phyloP scores from a whole-genome alignment of 441 rosid species.

The Jatropha podagrica region DNA sequence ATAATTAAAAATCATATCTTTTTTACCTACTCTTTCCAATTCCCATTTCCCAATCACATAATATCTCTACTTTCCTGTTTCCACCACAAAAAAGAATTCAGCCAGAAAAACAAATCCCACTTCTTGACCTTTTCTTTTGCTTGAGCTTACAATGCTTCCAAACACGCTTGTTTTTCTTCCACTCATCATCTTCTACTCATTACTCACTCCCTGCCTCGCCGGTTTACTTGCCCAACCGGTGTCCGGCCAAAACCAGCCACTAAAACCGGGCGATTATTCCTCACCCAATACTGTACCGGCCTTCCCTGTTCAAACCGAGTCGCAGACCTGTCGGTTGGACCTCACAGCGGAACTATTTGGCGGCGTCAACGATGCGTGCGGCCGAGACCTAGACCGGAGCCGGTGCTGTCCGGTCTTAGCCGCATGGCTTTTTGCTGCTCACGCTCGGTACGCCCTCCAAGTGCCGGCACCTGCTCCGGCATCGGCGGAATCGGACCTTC shows the following conservation, averaged over 20 bases:
- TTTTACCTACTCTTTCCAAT: not conserved
- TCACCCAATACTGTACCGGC: slow-evolving; percentile 77
- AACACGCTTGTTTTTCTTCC: slow-evolving; percentile 23
- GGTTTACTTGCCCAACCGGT: slow-evolving; percentile 63
- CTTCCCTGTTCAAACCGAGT: slow-evolving; percentile 63
- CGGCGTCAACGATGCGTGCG: slow-evolving; percentile 86
- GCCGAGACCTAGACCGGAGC: slow-evolving; percentile 78
- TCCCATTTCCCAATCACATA: not conserved
- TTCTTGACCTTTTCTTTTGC: not conserved
- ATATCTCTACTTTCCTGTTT: no score
- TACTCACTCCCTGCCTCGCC: slow-evolving; percentile 30
- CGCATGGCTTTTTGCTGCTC: slow-evolving; percentile 98
- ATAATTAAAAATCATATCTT: slow-evolving; percentile 9
- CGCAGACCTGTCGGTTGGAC: slow-evolving; percentile 78
- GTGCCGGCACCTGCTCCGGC: slow-evolving; percentile 58
- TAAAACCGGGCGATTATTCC: slow-evolving; percentile 38
- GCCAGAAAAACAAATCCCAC: not conserved
- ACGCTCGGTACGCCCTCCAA: slow-evolving; percentile 79
- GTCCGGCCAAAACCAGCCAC: slow-evolving; percentile 38
- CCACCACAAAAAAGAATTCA: no score
- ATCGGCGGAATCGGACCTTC: slow-evolving; percentile 53
- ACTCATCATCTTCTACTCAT: slow-evolving; percentile 12
- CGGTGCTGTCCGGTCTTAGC: slow-evolving; percentile 93
- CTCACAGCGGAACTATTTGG: slow-evolving; percentile 95
- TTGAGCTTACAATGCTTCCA: slow-evolving; percentile 13